These are phyloP conservation scores for Teunomyces aglyptinius DNA, from an alignment of 805 yeast genomes.

Conservation along the genomic window DNA sequence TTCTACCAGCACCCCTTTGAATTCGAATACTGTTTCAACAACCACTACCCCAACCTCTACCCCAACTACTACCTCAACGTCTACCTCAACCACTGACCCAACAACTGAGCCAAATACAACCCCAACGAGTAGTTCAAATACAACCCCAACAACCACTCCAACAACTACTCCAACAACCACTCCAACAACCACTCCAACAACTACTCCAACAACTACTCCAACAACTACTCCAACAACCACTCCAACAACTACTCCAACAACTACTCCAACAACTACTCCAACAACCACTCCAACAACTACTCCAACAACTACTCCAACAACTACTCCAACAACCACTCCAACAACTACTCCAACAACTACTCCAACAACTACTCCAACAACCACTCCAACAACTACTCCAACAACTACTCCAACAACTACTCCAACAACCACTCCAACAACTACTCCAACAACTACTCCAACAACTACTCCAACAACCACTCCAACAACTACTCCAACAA, in stretches of 20 bases:
- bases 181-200: too few relatives aligned
- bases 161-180: too few relatives aligned
- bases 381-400: not conserved
- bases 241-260: not conserved
- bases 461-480: not conserved
- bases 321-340: too few relatives aligned
- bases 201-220: not conserved
- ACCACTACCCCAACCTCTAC: not conserved
- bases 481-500: too few relatives aligned
- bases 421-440: not conserved
- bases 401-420: not conserved
- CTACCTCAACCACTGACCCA: too few relatives aligned
- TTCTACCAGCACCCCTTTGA: too few relatives aligned
- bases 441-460: not conserved
- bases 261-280: not conserved
- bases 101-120: too few relatives aligned
- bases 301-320: not conserved
- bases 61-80: too few relatives aligned
- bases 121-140: too few relatives aligned
- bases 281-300: not conserved
- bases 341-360: not conserved
- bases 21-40: not conserved
- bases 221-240: not conserved
- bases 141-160: too few relatives aligned
- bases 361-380: not conserved